Evolutionary conservation across 192 early-diverging fungal species (phyloP).

Genomic region (Entomortierella beljakovae): DNA sequence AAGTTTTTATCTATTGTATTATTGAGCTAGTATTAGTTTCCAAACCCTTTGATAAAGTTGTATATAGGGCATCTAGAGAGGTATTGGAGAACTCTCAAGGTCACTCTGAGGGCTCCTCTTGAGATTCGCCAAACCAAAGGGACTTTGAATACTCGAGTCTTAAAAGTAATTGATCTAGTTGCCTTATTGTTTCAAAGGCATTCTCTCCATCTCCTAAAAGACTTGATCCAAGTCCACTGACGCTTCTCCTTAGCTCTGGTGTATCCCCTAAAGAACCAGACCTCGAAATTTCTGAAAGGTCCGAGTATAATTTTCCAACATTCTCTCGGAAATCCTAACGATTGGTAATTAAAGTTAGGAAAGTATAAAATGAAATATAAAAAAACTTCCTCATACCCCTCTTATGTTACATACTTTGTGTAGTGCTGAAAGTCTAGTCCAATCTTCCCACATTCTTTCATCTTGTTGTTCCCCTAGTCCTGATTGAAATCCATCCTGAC

Average conservation of each 20-base stretch:
- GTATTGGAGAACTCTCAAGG: too few relatives aligned
- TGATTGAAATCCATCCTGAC: conserved; percentile 41
- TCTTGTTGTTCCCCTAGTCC: conserved; percentile 32
- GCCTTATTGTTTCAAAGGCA: conserved; percentile 27
- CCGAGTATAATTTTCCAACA: conserved; percentile 13
- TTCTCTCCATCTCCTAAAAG: conserved; percentile 26
- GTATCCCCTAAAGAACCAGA: conserved; percentile 33
- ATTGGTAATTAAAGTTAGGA: neutral
- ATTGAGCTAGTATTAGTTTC: too few relatives aligned
- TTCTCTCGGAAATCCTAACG: conserved; percentile 34
- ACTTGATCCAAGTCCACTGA: conserved; percentile 33
- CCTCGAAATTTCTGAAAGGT: conserved; percentile 25
- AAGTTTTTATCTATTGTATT: too few relatives aligned
- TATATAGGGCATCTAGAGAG: too few relatives aligned
- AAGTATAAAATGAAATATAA: neutral
- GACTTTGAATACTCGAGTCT: conserved; percentile 44
- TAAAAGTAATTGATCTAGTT: conserved; percentile 40
- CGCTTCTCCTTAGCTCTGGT: conserved; percentile 27
- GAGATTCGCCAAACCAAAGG: conserved; percentile 22
- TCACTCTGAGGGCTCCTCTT: neutral
- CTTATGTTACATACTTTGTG: conserved; percentile 13
- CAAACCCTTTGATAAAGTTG: too few relatives aligned
- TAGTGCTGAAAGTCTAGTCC: conserved; percentile 24
- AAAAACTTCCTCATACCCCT: too few relatives aligned
- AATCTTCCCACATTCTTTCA: conserved; percentile 43